Evolutionary conservation across 2,329 filamentous ascomycete species (phyloP), one percentile per base, ranked within the genome.

Genomic region (Fusarium humuli): DNA sequence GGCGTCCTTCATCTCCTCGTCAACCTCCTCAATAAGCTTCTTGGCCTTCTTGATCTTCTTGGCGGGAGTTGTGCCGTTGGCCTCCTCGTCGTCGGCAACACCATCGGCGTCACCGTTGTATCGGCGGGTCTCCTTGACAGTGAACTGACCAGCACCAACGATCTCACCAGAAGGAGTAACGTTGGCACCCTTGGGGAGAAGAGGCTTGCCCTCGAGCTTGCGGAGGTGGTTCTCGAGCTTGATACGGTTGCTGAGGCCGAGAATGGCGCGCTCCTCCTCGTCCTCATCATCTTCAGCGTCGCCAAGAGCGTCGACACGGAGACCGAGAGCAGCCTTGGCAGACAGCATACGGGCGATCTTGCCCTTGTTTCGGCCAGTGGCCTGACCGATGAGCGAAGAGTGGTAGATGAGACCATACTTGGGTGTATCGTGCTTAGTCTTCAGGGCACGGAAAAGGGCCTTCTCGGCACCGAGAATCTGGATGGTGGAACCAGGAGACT

Each of bases 381-480:
- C 96, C 84, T 99, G 96, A 46, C 96, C 97, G 72, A 99, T 97
- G 47, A 99, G 88, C 29, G 93, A 96, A 50, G 93, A 92, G 82
- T 97, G 92, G 84, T 96, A 97, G 80, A 97, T 93, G 71, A 97
- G 87, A 87, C 96, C 96, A 77, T 98, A 99, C 83, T 98, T 99
- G 79, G 96, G 96, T 41, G 96, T 99, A 79, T 98, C 94, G 82
- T 98, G 95, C 88, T 99, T 98, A 52, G 96, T 99, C 89, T 99
- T 99, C 70, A 99, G 87, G 22, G 96, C 96, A 78, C 96, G 91
- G 91, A 99, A 99, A 46, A 99, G 90, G 10, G 96, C 96, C 88
- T 99, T 99, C 85, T 99, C 96, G 65, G 96, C 96, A 85, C 96
- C 96, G 60, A 98, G 90, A 78, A 99, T 98, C 86, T 99, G 96